Base-by-base conservation (phyloP, 1,139 yeast species). In the Candida sp. region DNA sequence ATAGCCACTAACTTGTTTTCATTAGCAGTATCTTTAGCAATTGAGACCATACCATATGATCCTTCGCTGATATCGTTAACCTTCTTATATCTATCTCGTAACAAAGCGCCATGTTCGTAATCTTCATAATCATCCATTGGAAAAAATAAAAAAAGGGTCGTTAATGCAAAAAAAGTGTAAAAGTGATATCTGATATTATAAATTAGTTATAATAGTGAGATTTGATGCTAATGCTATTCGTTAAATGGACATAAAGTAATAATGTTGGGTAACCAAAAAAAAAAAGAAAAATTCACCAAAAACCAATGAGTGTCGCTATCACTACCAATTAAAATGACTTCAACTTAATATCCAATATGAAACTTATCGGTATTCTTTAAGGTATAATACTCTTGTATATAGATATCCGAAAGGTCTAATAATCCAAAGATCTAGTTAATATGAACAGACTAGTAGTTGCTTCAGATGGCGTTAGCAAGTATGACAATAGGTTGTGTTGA, bases 41-140 rank as follows among this genome's bases (percentile, higher is more conserved):
- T 75, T 1, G 96, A 84, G 7, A 91, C 98, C 43, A 87, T 78
- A 37, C 98, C 98, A 63, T 89, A 91, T 0, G 97, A 89, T 33
- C 98, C 98, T 63, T 88, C 93, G 61, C 93, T 88, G 47, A 91
- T 80, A 57, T 86, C 91, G 44, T 84, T 82, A 12, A 89, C 76
- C 56, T 84, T 83, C 47, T 71, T 68, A 68, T 90, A 91, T 48
- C 88, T 72, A 46, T 73, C 73, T 51, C 81, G 75, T 45, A 87
- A 71, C 41, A 84, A 70, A 12, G 75, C 77, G 27, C 95, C 95
- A 44, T 76, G 73, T 52, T 81, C 80, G 61, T 84, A 85, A 32
- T 57, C 57, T 43, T 72, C 70, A 61, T 78, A 79, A 47, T 64
- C 71, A 37, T 72, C 77, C 78, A 73, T 72, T 43, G 40, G 39